Evolutionary conservation across 257 asterid genomes (phyloP), one percentile per base, ranked within the genome.

Genomic region (Plantago elongata): DNA sequence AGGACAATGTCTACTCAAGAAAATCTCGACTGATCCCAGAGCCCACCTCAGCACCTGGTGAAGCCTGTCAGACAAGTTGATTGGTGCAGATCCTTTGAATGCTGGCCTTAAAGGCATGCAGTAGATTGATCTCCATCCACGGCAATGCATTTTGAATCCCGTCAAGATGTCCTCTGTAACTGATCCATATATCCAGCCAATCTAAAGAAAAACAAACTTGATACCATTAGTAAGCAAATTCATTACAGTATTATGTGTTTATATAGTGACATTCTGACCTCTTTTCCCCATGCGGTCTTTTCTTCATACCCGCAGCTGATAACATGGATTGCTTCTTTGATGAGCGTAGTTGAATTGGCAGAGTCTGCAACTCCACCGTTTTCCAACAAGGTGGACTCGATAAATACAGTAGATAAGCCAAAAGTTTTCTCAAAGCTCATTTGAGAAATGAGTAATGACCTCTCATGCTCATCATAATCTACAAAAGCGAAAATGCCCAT

Each of bases 11-110:
- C 97, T 65, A 52, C 99, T 92, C 77, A 92, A 62, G 85, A 92
- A 89, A 74, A 92, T 92, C 71, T 92, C 99, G 1, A 92, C 93
- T 0, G 99, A 92, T 46, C 99, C 99, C 58, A 92, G 78, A 13
- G 99, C 98, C 97, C 98, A 88, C 42, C 99, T 75, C 12, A 89
- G 89, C 15, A 92, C 99, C 67, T 89, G 99, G 80, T 92, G 99
- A 71, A 92, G 75, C 79, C 99, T 78, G 55, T 92, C 99, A 10
- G 99, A 92, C 86, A 92, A 80, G 72, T 92, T 92, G 79, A 92
- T 92, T 14, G 99, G 99, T 12, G 99, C 97, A 5, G 96, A 92
- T 29, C 99, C 99, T 67, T 92, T 92, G 82, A 92, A 92, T 34
- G 99, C 99, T 18, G 97, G 96, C 62, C 99, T 80, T 52, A 89